phyloP scores from a whole-genome alignment of 495 filamentous ascomycete genomes.

The Penicillium alfredii region DNA sequence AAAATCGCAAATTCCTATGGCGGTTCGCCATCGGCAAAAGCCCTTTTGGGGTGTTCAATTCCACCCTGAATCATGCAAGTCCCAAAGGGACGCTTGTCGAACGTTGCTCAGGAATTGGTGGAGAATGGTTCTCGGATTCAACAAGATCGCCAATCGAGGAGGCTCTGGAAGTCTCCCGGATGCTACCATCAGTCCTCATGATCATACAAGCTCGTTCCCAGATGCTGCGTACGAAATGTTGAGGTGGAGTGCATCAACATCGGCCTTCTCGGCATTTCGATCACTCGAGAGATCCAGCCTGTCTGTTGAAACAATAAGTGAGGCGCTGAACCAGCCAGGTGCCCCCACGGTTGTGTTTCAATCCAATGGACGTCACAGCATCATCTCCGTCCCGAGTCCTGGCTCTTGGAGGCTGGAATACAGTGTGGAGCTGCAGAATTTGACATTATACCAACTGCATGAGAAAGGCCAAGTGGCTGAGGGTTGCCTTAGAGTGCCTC shows the following conservation, averaged over 20 bases:
- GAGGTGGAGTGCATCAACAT: slow-evolving; percentile 32
- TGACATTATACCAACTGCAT: slow-evolving; percentile 22
- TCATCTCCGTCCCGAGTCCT: slow-evolving; percentile 38
- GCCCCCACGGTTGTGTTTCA: slow-evolving; percentile 38
- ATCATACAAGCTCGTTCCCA: slow-evolving; percentile 19
- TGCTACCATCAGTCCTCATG: slow-evolving; percentile 19
- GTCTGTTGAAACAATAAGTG: slow-evolving; percentile 31
- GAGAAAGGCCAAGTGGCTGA: slow-evolving; percentile 9
- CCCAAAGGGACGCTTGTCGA: slow-evolving; percentile 56
- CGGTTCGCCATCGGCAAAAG: slow-evolving; percentile 57
- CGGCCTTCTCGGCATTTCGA: slow-evolving; percentile 23
- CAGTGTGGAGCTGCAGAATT: slow-evolving; percentile 16
- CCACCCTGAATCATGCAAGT: slow-evolving; percentile 92
- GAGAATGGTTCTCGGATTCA: slow-evolving; percentile 33
- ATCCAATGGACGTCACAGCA: slow-evolving; percentile 37
- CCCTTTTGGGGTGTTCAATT: slow-evolving; percentile 93
- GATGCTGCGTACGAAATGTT: slow-evolving; percentile 33
- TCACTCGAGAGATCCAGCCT: slow-evolving; percentile 15
- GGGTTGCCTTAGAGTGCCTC: slow-evolving; percentile 22
- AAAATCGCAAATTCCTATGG: slow-evolving; percentile 61
- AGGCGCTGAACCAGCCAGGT: slow-evolving; percentile 31
- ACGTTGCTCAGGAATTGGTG: slow-evolving; percentile 76
- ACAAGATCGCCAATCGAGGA: slow-evolving; percentile 31
- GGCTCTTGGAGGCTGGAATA: slow-evolving; percentile 42
- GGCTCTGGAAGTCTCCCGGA: slow-evolving; percentile 22